Evolutionary conservation across 2,329 filamentous ascomycete species (phyloP).

Genomic region (Trichoderma sp.): DNA sequence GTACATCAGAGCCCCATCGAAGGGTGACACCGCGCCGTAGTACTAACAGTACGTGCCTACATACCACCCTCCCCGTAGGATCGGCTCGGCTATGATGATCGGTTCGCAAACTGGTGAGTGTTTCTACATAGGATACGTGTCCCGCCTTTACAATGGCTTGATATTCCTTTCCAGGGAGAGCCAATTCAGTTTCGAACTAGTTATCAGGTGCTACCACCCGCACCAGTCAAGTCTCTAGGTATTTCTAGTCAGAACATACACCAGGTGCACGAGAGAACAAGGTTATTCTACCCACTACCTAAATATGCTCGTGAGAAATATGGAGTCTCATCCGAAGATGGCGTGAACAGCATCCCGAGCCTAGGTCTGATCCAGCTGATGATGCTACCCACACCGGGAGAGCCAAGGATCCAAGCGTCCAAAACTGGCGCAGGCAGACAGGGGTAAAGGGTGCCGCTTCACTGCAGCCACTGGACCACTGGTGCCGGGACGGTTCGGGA

Average conservation of each 20-base stretch:
- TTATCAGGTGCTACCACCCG: no score
- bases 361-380: neutral
- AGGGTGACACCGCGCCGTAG: no score
- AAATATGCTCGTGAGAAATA: neutral
- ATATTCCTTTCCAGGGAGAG: neutral
- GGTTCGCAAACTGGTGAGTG: neutral
- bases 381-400: neutral
- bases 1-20: no score
- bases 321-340: neutral
- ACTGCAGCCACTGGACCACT: no score
- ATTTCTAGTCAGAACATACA: neutral
- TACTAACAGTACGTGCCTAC: no score
- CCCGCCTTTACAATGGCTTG: neutral
- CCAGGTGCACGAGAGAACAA: no score
- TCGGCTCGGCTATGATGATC: neutral
- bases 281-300: no score
- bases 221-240: neutral
- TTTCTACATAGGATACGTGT: neutral
- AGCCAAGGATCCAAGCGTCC: neutral
- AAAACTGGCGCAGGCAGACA: neutral
- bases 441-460: neutral
- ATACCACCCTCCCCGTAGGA: neutral
- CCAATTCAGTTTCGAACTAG: no score
- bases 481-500: neutral
- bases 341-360: neutral